Percentiles rank a stretch among this genome's conserved stretches.
These are phyloP conservation scores for Diphasiastrum complanatum DNA, from an alignment of 83 land plant species.

Conservation along the genomic window DNA sequence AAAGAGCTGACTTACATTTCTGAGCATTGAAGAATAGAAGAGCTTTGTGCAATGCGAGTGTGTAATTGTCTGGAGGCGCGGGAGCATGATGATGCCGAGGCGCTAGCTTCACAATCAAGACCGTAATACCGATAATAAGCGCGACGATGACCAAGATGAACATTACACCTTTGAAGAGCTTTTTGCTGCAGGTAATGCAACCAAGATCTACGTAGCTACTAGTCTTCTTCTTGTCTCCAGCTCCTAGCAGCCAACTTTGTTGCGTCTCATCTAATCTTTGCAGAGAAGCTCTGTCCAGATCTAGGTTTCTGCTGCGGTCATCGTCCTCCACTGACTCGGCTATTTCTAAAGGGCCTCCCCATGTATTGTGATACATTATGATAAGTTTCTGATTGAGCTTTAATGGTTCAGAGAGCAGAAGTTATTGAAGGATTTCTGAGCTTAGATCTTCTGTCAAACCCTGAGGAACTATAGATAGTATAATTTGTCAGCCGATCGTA, in stretches of 20 bases:
- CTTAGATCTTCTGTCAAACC: no score
- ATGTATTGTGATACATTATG: conserved; percentile 27
- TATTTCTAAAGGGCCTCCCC: conserved; percentile 40
- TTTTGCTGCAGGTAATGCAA: conserved; percentile 52
- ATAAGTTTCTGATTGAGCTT: no score
- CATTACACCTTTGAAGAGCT: conserved; percentile 42
- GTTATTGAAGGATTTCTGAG: no score
- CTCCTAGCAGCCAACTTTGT: conserved; percentile 80
- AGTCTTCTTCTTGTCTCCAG: conserved; percentile 54
- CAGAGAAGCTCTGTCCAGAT: conserved; percentile 35
- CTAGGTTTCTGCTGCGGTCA: conserved; percentile 26
- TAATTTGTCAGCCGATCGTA: no score
- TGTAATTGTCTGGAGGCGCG: conserved; percentile 61
- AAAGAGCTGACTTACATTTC: conserved; percentile 50
- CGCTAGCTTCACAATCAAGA: conserved; percentile 48
- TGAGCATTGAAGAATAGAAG: conserved; percentile 87
- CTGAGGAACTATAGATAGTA: no score
- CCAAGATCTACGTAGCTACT: conserved; percentile 68
- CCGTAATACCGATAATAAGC: conserved; percentile 45
- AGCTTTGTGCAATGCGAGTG: conserved; percentile 67
- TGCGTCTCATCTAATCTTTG: conserved; percentile 71
- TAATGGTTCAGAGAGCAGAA: no score
- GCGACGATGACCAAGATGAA: conserved; percentile 27
- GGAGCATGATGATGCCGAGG: conserved; percentile 42
- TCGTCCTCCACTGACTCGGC: conserved; percentile 25